Conservation (phyloP, 768 basidiomycete genomes). For the Grammothele lineata region DNA sequence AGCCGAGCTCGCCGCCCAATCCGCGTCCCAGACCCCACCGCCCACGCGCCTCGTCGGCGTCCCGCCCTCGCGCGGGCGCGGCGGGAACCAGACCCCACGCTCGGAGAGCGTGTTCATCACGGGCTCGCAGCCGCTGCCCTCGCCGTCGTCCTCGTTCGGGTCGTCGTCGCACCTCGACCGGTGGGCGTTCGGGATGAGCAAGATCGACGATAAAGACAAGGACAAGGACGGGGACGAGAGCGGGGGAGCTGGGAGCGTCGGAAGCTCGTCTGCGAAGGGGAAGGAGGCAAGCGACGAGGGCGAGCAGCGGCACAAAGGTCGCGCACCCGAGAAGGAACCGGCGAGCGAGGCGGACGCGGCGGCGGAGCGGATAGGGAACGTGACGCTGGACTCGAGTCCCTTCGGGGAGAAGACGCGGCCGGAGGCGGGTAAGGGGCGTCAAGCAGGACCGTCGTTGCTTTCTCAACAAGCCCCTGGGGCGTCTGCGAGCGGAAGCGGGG, state of each 20-base stretch:
- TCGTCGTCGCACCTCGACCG: slow-evolving; percentile 73
- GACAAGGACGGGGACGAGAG: slow-evolving; percentile 33
- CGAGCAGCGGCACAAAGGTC: slow-evolving; percentile 21
- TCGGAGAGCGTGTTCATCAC: slow-evolving; percentile 82
- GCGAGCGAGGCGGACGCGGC: slow-evolving; percentile 39
- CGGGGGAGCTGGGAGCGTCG: slow-evolving; percentile 31
- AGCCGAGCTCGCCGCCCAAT: slow-evolving; percentile 62
- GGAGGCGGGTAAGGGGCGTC: slow-evolving; percentile 30
- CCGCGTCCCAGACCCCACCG: slow-evolving; percentile 39
- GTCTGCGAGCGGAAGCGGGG: too few relatives aligned
- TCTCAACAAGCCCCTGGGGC: slow-evolving; percentile 58
- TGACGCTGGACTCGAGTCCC: slow-evolving; percentile 36
- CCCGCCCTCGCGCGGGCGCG: slow-evolving; percentile 86
- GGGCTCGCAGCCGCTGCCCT: slow-evolving; percentile 89
- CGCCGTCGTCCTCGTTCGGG: slow-evolving; percentile 69
- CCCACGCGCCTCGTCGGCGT: slow-evolving; percentile 83
- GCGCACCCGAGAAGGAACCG: slow-evolving; percentile 18
- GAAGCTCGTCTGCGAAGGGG: slow-evolving; percentile 24
- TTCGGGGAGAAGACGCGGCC: slow-evolving; percentile 37
- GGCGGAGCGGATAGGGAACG: slow-evolving; percentile 48
- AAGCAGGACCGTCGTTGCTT: slow-evolving; percentile 63
- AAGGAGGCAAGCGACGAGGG: slow-evolving; percentile 19
- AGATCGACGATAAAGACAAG: slow-evolving; percentile 58
- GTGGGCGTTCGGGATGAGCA: slow-evolving; percentile 90
- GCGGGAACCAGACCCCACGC: slow-evolving; percentile 94